Conservation (phyloP, 1,284 basidiomycete species). For the Leccinum subrobustum region DNA sequence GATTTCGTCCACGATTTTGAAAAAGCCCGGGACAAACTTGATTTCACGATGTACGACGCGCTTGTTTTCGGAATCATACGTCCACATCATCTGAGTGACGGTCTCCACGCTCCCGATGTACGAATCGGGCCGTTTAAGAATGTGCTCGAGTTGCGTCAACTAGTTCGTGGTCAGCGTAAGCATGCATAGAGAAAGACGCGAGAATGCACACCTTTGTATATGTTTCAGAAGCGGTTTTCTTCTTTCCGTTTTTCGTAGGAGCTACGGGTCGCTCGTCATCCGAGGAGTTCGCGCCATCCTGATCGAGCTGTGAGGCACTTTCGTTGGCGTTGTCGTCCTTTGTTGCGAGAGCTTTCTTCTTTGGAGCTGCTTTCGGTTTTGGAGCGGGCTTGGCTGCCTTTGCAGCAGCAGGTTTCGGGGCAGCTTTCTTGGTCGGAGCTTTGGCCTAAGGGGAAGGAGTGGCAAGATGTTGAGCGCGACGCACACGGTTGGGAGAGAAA, state of each 20-base stretch:
- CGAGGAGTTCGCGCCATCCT: slow-evolving; percentile 38
- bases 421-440: slow-evolving; percentile 35
- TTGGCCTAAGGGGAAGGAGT: slow-evolving; percentile 31
- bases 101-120: slow-evolving; percentile 96
- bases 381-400: slow-evolving; percentile 41
- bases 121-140: slow-evolving; percentile 94
- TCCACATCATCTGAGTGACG: slow-evolving; percentile 87
- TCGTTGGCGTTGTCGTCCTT: slow-evolving; percentile 58
- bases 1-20: slow-evolving; percentile 99
- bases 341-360: slow-evolving; percentile 72
- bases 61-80: slow-evolving; percentile 78
- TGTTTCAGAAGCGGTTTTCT: slow-evolving; percentile 89
- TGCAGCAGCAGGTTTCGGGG: slow-evolving; percentile 40
- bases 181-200: background rate
- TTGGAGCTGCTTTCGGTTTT: slow-evolving; percentile 47
- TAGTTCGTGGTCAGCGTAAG: slow-evolving; percentile 34
- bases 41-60: slow-evolving; percentile 82
- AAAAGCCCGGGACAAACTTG: slow-evolving; percentile 96
- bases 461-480: slow-evolving; percentile 13
- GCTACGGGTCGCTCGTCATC: slow-evolving; percentile 39
- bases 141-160: slow-evolving; percentile 96
- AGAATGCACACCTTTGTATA: slow-evolving; percentile 77
- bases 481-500: background rate
- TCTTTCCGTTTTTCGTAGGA: slow-evolving; percentile 44
- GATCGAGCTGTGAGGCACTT: slow-evolving; percentile 40